Conservation (phyloP, 768 basidiomycete genomes). For the Pulveroboletus sp. region DNA sequence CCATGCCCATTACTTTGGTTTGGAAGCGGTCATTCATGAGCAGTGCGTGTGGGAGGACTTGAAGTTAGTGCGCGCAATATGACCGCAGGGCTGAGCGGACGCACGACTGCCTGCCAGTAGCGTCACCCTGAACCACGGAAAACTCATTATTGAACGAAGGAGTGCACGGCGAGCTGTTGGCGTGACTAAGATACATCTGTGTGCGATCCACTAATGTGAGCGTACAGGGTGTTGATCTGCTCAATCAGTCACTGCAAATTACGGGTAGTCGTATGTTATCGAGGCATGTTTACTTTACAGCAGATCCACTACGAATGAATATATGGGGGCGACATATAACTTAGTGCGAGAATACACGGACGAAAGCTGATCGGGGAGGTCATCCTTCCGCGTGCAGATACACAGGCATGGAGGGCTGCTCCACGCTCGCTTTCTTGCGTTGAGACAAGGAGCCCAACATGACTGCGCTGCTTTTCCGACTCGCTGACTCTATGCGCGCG, state of each 20-base stretch:
- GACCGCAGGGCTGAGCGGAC: slow-evolving; percentile 23
- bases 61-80: slow-evolving; percentile 5
- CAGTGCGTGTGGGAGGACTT: neutral
- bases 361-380: slow-evolving; percentile 2
- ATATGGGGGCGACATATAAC: slow-evolving; percentile 10
- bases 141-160: slow-evolving; percentile 34
- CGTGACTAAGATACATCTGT: neutral
- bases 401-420: slow-evolving; percentile 20
- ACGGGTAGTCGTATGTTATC: slow-evolving; percentile 7
- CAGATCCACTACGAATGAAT: slow-evolving; percentile 5
- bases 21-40: slow-evolving; percentile 1
- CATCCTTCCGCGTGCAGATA: slow-evolving; percentile 22
- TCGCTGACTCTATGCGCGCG: slow-evolving; percentile 60
- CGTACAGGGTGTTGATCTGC: slow-evolving; percentile 3
- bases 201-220: slow-evolving; percentile 9
- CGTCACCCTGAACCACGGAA: slow-evolving; percentile 56
- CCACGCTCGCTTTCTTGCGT: slow-evolving; percentile 23
- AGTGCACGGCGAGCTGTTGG: neutral
- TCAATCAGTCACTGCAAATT: slow-evolving; percentile 2
- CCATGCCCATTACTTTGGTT: slow-evolving; percentile 47
- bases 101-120: slow-evolving; percentile 43
- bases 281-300: slow-evolving; percentile 3
- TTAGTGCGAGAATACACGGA: slow-evolving; percentile 3
- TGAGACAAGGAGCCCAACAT: slow-evolving; percentile 33
- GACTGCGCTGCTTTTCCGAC: slow-evolving; percentile 40